Evolutionary conservation across 2,329 filamentous ascomycete species (phyloP).

Genomic region (Trichoderma semiorbis): DNA sequence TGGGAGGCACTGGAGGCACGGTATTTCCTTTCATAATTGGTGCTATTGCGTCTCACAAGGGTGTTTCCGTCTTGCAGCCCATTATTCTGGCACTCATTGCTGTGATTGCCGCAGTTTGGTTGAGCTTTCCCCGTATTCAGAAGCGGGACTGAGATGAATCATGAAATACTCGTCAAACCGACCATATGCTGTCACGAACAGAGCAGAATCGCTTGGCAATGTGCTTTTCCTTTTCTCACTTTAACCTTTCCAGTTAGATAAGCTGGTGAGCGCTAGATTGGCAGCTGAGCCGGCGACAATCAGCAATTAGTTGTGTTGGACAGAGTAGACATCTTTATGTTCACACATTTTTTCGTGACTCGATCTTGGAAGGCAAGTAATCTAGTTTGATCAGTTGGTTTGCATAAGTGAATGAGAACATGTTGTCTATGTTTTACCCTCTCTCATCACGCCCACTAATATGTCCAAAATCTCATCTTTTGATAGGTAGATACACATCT

Average conservation of each 20-base stretch:
- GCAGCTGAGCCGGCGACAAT: slow-evolving; percentile 22
- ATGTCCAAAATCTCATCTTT: neutral
- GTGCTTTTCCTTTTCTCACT: too few relatives aligned
- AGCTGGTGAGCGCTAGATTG: slow-evolving; percentile 21
- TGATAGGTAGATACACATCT: neutral
- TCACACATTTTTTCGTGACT: too few relatives aligned
- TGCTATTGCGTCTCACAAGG: slow-evolving; percentile 52
- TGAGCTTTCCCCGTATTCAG: slow-evolving; percentile 35
- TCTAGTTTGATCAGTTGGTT: neutral
- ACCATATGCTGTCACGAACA: neutral
- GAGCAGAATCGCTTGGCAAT: neutral
- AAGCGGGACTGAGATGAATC: slow-evolving; percentile 28
- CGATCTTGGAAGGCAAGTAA: too few relatives aligned
- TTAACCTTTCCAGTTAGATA: slow-evolving; percentile 14
- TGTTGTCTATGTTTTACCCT: neutral
- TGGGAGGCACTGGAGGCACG: slow-evolving; percentile 67
- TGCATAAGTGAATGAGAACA: neutral
- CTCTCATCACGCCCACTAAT: neutral
- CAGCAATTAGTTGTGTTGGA: neutral
- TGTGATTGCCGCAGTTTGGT: slow-evolving; percentile 34
- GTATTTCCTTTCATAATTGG: slow-evolving; percentile 60
- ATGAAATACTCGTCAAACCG: neutral
- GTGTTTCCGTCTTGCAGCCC: slow-evolving; percentile 49
- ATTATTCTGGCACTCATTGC: slow-evolving; percentile 45
- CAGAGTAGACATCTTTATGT: too few relatives aligned